Conservation (phyloP, 805 yeast genomes). For the Spathaspora arborariae region DNA sequence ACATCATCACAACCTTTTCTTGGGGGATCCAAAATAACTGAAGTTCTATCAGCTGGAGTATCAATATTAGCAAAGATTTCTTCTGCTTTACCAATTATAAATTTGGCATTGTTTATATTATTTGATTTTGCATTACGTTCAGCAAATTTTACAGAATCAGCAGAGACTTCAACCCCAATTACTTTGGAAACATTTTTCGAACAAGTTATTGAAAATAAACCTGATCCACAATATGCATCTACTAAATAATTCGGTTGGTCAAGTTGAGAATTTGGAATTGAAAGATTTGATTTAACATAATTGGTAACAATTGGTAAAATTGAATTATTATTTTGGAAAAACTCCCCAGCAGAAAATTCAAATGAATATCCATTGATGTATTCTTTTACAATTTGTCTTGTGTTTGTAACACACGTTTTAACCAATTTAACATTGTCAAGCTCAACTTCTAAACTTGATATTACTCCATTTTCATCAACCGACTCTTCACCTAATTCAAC, state of each 20-base stretch:
- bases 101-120: slow-evolving; percentile 71
- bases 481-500: slow-evolving; percentile 41
- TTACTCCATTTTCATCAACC: slow-evolving; percentile 31
- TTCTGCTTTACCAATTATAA: slow-evolving; percentile 91
- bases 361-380: slow-evolving; percentile 71
- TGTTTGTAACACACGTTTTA: slow-evolving; percentile 74
- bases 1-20: slow-evolving; percentile 93
- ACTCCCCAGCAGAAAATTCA: slow-evolving; percentile 90
- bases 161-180: slow-evolving; percentile 91
- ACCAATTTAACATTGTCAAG: slow-evolving; percentile 32
- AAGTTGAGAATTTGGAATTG: slow-evolving; percentile 29
- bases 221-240: slow-evolving; percentile 96
- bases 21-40: slow-evolving; percentile 94
- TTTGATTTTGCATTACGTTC: slow-evolving; percentile 73
- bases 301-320: slow-evolving; percentile 79
- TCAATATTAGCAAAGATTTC: slow-evolving; percentile 75
- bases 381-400: slow-evolving; percentile 78
- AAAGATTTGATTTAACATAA: slow-evolving; percentile 72
- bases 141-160: slow-evolving; percentile 88
- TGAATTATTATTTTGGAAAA: slow-evolving; percentile 93
- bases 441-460: slow-evolving; percentile 22
- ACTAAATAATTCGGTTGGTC: slow-evolving; percentile 58
- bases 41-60: slow-evolving; percentile 71
- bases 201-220: slow-evolving; percentile 85
- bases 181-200: slow-evolving; percentile 77